Percentiles rank a stretch among this genome's conserved stretches.
phyloP scores from a whole-genome alignment of 345 rosid species.

The Hibiscus syriacus region DNA sequence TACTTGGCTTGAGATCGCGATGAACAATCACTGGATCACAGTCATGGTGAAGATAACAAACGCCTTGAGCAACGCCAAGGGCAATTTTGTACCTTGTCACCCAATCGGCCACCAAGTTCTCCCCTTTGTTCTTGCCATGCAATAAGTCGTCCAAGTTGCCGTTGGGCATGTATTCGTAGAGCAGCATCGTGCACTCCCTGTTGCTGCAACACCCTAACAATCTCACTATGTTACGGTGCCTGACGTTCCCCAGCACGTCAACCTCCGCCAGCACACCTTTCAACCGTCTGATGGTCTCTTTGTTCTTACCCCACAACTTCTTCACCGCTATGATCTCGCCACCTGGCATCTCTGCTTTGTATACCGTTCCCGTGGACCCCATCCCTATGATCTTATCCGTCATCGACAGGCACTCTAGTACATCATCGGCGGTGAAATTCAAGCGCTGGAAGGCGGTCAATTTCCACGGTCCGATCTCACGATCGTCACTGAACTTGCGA shows the following conservation, averaged over 20 bases:
- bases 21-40: slow-evolving; percentile 97
- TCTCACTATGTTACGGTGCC: slow-evolving; percentile 91
- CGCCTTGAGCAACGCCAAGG: slow-evolving; percentile 94
- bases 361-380: slow-evolving; percentile 94
- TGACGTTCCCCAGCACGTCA: slow-evolving; percentile 81
- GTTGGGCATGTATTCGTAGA: slow-evolving; percentile 95
- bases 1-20: slow-evolving; percentile 92
- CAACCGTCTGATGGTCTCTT: slow-evolving; percentile 65
- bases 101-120: slow-evolving; percentile 75
- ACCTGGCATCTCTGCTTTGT: slow-evolving; percentile 91
- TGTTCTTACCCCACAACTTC: slow-evolving; percentile 84
- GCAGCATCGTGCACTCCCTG: slow-evolving; percentile 86
- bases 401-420: slow-evolving; percentile 59
- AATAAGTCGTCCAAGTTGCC: slow-evolving; percentile 80
- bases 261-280: slow-evolving; percentile 95
- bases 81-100: slow-evolving; percentile 74
- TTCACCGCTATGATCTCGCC: slow-evolving; percentile 97
- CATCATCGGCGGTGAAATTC: slow-evolving; percentile 87
- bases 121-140: slow-evolving; percentile 71
- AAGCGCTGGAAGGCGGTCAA: slow-evolving; percentile 86
- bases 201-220: slow-evolving; percentile 85
- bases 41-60: slow-evolving; percentile 96
- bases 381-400: slow-evolving; percentile 82
- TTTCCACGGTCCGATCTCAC: slow-evolving; percentile 83
- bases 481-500: slow-evolving; percentile 27